Base-by-base conservation (phyloP, 345 rosid genomes). In the Arabis alpina region DNA sequence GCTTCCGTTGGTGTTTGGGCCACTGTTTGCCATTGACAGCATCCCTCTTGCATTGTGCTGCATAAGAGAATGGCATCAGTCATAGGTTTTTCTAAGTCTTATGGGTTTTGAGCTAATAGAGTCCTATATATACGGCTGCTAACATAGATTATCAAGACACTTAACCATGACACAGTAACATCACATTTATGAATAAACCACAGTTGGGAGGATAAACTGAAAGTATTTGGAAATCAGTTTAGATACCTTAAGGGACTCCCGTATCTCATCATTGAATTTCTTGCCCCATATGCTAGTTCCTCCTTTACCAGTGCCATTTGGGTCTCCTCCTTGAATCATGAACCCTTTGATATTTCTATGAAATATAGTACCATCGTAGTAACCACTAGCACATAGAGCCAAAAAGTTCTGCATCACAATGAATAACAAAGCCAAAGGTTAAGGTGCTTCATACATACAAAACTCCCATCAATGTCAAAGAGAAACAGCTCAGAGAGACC, bases 261-360 rank as follows among this genome's bases (percentile, higher is more conserved):
- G 78, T 34, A 94, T 89, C 87, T 94, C 98, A 61, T 94, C 99
- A 75, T 85, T 91, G 88, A 88, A 94, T 83, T 91, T 94, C 83
- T 91, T 94, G 60, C 91, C 98, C 99, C 99, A 94, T 53, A 94
- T 94, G 73, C 99, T 94, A 24, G 85, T 91, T 43, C 98, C 99
- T 13, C 99, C 98, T 82, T 94, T 94, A 48, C 99, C 99, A 0
- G 97, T 91, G 11, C 99, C 97, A 0, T 82, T 89, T 1, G 99
- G 99, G 73, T 94, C 99, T 57, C 99, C 99, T 23, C 98, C 99
- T 83, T 94, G 99, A 74, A 94, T 94, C 99, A 94, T 94, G 76
- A 91, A 94, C 42, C 99, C 97, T 74, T 91, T 94, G 51, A 94
- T 89, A 39, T 94, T 94, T 14, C 99, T 74, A 64, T 94, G 99